Conservation (phyloP, 371 early-diverging fungal species). For the Mortierella polycephala region DNA sequence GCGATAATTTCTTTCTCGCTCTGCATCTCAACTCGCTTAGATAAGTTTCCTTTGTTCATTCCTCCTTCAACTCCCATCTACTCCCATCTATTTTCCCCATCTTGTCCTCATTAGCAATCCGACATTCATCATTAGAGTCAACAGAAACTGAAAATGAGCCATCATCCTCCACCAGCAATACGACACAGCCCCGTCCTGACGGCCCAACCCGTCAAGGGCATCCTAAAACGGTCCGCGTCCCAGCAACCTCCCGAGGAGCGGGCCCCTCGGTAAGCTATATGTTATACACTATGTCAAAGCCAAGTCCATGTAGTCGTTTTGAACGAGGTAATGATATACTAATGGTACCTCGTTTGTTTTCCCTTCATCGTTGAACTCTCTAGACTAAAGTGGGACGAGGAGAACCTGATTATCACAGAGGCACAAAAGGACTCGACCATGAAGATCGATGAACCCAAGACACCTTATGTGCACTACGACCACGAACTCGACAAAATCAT, state of each 20-base stretch:
- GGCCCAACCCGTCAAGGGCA: conserved; percentile 65
- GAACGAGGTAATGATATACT: no score
- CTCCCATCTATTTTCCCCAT: not conserved
- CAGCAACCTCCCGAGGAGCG: conserved; percentile 43
- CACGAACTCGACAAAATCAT: conserved; percentile 80
- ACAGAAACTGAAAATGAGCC: conserved; percentile 1
- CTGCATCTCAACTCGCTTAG: no score
- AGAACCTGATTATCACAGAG: conserved; percentile 89
- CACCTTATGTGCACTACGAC: conserved; percentile 93
- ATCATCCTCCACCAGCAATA: conserved; percentile 9
- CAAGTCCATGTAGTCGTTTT: no score
- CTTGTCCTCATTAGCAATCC: no score
- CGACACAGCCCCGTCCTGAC: conserved; percentile 25
- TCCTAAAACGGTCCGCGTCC: conserved; percentile 58
- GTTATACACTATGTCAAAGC: no score
- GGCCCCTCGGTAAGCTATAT: conserved; percentile 32
- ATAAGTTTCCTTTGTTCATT: not conserved
- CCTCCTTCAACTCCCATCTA: not conserved
- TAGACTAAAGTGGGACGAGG: conserved; percentile 95
- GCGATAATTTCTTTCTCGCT: no score
- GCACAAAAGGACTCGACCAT: conserved; percentile 91
- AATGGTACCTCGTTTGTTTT: not conserved
- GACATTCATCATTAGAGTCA: no score
- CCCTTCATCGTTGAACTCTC: not conserved
- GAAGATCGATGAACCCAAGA: conserved; percentile 97